Evolutionary conservation across 2,329 filamentous ascomycete genomes (phyloP).

Genomic region (Aspergillus sp.): DNA sequence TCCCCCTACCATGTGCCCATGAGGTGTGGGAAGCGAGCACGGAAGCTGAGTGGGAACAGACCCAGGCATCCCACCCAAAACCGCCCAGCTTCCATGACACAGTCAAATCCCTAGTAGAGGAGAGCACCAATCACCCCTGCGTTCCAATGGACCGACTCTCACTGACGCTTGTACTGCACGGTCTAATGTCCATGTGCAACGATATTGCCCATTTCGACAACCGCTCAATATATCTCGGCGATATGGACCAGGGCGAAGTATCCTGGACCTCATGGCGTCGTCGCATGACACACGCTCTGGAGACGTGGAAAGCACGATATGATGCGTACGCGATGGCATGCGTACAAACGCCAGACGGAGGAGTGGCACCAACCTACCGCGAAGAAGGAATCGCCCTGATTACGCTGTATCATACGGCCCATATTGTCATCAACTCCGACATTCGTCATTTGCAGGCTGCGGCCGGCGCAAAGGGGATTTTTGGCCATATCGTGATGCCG

Average conservation of each 20-base stretch:
- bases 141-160: not conserved
- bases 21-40: constrained; percentile 1
- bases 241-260: not conserved
- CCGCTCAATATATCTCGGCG: not conserved
- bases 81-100: not conserved
- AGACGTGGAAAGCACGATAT: constrained; percentile 4
- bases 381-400: not conserved
- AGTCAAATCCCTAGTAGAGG: not conserved
- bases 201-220: constrained; percentile 1
- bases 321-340: constrained; percentile 2
- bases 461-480: not conserved
- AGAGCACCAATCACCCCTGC: not conserved
- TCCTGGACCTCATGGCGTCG: not conserved
- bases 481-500: not conserved
- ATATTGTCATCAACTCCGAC: constrained; percentile 1
- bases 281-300: not conserved
- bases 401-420: constrained; percentile 1
- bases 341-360: not conserved
- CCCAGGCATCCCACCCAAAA: not conserved
- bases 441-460: constrained; percentile 1
- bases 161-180: not conserved
- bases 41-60: not conserved
- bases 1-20: not conserved
- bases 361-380: not conserved
- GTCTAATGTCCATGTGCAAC: constrained; percentile 2